These are phyloP conservation scores for Eutypa lata DNA, from an alignment of 2,329 filamentous ascomycete species.

Conservation along the genomic window DNA sequence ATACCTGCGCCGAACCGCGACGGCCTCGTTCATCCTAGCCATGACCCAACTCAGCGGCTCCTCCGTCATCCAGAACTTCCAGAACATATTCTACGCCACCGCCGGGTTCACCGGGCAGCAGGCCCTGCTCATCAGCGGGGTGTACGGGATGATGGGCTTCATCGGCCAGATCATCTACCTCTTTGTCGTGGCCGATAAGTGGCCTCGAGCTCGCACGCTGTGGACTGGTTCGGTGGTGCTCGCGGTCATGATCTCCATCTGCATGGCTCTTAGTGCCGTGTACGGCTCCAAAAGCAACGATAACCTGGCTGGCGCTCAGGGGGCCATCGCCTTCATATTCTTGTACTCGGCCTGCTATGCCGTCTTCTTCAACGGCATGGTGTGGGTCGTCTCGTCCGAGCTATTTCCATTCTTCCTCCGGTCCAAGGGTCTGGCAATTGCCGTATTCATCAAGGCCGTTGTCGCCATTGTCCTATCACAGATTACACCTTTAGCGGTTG, in stretches of 20 bases:
- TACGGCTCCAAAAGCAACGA: conserved; percentile 10
- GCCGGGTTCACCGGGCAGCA: conserved; percentile 31
- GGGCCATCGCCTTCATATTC: conserved; percentile 35
- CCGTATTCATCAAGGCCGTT: conserved; percentile 26
- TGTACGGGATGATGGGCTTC: conserved; percentile 36
- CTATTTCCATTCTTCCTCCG: conserved; percentile 31
- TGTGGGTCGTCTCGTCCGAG: conserved; percentile 32
- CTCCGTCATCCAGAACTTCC: conserved; percentile 35
- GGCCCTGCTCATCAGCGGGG: conserved; percentile 29
- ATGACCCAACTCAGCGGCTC: conserved; percentile 31
- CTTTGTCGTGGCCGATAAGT: conserved; percentile 28
- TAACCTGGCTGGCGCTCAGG: conserved; percentile 24
- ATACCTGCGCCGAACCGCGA: not conserved
- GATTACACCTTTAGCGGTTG: conserved; percentile 32
- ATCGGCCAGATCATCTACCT: conserved; percentile 31
- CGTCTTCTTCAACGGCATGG: conserved; percentile 34
- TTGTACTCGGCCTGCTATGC: conserved; percentile 33
- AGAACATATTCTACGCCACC: conserved; percentile 31
- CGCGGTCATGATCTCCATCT: conserved; percentile 12
- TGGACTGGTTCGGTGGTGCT: conserved; percentile 13
- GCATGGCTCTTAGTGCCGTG: conserved; percentile 22
- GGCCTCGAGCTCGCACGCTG: conserved; percentile 25
- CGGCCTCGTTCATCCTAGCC: not conserved
- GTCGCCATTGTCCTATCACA: conserved; percentile 27
- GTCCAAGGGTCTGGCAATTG: conserved; percentile 28